Evolutionary conservation across 2,329 filamentous ascomycete species (phyloP).

Genomic region (Juglanconis juglandina): DNA sequence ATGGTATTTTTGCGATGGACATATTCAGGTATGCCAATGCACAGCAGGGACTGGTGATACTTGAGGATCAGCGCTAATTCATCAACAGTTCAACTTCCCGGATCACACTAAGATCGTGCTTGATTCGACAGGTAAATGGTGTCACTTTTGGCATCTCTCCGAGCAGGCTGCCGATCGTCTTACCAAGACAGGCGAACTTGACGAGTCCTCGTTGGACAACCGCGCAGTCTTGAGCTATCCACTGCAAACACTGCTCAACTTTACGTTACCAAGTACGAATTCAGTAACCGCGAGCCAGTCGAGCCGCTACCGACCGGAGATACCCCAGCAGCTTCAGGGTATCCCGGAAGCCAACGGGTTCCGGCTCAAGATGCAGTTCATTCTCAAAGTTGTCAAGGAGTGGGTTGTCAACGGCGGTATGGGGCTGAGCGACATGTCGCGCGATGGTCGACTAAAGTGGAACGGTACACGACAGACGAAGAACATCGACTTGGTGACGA

Average conservation of each 20-base stretch:
- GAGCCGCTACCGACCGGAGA: slow-evolving; percentile 54
- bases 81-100: slow-evolving; percentile 72
- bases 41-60: slow-evolving; percentile 20
- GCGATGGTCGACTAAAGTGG: slow-evolving; percentile 55
- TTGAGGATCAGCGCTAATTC: not conserved
- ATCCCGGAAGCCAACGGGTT: slow-evolving; percentile 72
- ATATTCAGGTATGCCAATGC: slow-evolving; percentile 58
- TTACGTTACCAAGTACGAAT: slow-evolving; percentile 27
- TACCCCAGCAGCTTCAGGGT: slow-evolving; percentile 56
- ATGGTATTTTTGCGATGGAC: slow-evolving; percentile 78
- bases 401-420: slow-evolving; percentile 70
- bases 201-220: slow-evolving; percentile 66
- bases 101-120: slow-evolving; percentile 84
- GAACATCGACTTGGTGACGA: slow-evolving; percentile 49
- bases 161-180: slow-evolving; percentile 67
- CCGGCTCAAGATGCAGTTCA: slow-evolving; percentile 70
- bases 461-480: slow-evolving; percentile 55
- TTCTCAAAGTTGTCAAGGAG: slow-evolving; percentile 64
- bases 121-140: slow-evolving; percentile 69
- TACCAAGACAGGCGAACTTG: slow-evolving; percentile 61
- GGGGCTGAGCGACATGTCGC: slow-evolving; percentile 61
- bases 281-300: slow-evolving; percentile 35
- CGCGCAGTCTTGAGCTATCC: slow-evolving; percentile 70
- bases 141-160: slow-evolving; percentile 74
- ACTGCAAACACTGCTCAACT: slow-evolving; percentile 70